Evolutionary conservation across 805 yeast species (phyloP), one percentile per base, ranked within the genome.

Genomic region (Lachancea nothofagi): DNA sequence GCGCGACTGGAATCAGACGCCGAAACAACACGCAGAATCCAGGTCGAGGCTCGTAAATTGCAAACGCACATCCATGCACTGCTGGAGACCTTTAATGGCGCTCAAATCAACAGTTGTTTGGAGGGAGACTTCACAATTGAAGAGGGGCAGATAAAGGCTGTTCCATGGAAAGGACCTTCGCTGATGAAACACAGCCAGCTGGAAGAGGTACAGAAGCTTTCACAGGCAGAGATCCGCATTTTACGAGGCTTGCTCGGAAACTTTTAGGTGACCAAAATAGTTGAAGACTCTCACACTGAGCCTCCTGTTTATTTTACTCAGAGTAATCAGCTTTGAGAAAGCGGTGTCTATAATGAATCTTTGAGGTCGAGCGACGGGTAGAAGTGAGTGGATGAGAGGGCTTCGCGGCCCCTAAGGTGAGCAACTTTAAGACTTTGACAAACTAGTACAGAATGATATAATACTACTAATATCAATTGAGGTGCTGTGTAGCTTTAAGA

Each of bases 141-240:
- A 20, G 61, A 63, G 0, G 34, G 33, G 7, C 40, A 49, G 36
- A 39, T 58, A 2, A 42, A 47, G 15, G 46, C 45, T 14, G 50
- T 48, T 7, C 46, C 44, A 17, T 64, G 67, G 60, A 51, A 46
- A 10, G 69, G 67, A 1, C 44, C 48, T 3, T 19, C 36, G 5
- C 34, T 55, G 2, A 51, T 66, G 59, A 38, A 54, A 32, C 52
- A 57, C 14, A 59, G 55, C 30, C 62, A 48, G 3, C 44, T 67
- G 36, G 55, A 59, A 36, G 66, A 61, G 15, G 59, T 55, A 0
- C 61, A 55, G 18, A 59, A 54, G 10, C 46, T 50, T 4, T 31
- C 41, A 10, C 41, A 41, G 5, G 33, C 39, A 7, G 50, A 49
- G 8, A 29, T 35, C 13, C 31, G 46, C 23, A 25, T 20, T 12